A percentile compares a stretch with the other conserved stretches of the same genome.
Evolutionary conservation across 2,329 filamentous ascomycete genomes (phyloP).

Genomic region (Aspergillus jensenii): DNA sequence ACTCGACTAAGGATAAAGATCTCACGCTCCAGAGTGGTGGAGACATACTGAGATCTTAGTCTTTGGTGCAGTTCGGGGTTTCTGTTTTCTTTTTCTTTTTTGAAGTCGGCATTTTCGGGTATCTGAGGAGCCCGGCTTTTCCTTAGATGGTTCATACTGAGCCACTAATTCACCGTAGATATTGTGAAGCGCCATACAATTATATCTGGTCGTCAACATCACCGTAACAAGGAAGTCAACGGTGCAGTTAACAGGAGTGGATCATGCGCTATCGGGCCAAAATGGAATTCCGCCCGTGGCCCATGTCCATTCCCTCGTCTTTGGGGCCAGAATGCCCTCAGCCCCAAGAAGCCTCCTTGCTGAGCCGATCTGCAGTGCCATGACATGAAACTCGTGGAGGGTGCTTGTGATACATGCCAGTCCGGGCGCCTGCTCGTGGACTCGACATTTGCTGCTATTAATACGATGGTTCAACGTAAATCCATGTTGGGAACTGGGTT

Average conservation of each 20-base stretch:
- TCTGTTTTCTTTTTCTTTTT: neutral
- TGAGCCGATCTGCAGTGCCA: conserved; percentile 11
- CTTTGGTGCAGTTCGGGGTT: neutral
- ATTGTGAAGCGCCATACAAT: neutral
- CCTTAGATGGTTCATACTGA: neutral
- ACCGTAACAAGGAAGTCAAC: neutral
- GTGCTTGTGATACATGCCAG: conserved; percentile 10
- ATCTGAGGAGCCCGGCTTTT: neutral
- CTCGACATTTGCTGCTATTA: conserved; percentile 7
- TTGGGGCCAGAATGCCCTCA: conserved; percentile 7
- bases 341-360: neutral
- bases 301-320: neutral
- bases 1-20: conserved; percentile 27
- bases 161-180: neutral
- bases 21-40: conserved; percentile 20
- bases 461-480: neutral
- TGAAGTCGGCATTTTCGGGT: neutral
- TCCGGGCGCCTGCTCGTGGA: conserved; percentile 2
- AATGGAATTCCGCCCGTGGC: conserved; percentile 1
- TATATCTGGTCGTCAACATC: neutral
- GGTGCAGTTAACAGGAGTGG: neutral
- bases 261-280: neutral
- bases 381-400: conserved; percentile 13
- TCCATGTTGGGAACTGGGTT: neutral
- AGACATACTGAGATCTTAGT: neutral